A percentile compares a stretch with the other conserved stretches of the same genome.
Evolutionary conservation across 345 rosid genomes (phyloP).

Genomic region (Hibiscus tridactylites): DNA sequence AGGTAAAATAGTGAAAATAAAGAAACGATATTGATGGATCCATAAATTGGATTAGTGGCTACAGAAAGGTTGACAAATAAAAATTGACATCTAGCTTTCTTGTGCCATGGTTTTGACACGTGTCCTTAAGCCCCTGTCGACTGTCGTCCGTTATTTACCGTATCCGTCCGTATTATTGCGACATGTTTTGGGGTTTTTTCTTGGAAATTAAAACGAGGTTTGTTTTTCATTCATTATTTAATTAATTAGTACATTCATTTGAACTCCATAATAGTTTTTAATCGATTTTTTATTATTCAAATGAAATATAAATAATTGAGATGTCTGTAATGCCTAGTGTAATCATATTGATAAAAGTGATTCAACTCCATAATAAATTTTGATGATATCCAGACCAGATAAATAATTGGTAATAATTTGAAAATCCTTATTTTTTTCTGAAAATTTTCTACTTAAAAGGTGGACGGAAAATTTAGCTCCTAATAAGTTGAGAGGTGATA

Average conservation of each 20-base stretch:
- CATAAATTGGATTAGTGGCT: neutral
- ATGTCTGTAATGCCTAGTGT: neutral
- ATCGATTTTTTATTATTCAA: neutral
- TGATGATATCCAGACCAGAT: no score
- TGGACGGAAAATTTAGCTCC: no score
- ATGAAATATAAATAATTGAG: neutral
- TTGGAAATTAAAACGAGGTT: neutral
- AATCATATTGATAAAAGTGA: neutral
- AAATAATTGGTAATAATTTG: no score
- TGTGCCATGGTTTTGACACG: neutral
- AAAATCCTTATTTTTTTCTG: no score
- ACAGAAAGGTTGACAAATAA: neutral
- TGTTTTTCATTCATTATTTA: neutral
- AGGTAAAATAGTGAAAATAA: neutral
- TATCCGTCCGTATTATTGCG: neutral
- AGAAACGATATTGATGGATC: neutral
- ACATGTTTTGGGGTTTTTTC: neutral
- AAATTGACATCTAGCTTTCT: neutral
- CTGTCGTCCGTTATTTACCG: neutral
- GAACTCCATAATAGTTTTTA: neutral
- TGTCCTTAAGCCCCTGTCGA: neutral
- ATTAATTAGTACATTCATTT: no score
- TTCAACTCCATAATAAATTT: neutral
- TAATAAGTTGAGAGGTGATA: no score
- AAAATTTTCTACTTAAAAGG: no score